Base-by-base conservation (phyloP, 257 asterid genomes). In the Przewalskia tangutica region DNA sequence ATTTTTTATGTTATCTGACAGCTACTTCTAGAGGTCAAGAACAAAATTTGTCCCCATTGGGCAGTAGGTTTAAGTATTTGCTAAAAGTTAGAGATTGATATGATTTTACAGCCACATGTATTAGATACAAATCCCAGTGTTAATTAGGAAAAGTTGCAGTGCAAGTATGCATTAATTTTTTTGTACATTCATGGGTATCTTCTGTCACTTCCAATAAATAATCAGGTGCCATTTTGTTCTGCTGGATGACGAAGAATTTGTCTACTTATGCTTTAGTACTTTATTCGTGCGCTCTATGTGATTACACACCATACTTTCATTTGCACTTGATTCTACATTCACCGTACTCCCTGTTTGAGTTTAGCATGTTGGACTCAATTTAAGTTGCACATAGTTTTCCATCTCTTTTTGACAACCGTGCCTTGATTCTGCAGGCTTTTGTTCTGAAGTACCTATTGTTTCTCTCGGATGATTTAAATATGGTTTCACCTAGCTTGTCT, bases 401-500 rank as follows among this genome's bases (percentile, higher is more conserved):
- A 76, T 80, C 76, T 68, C 18, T 38, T 60, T 80, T 60, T 90
- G 81, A 85, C 87, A 77, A 23, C 10, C 58, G 51, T 82, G 65
- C 87, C 67, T 82, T 83, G 87, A 65, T 84, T 83, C 36, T 91
- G 91, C 98, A 96, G 99, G 99, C 98, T 82, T 96, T 91, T 87
- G 98, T 96, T 68, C 95, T 96, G 83, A 96, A 93, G 84, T 86
- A 93, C 88, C 97, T 96, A 84, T 83, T 94, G 53, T 96, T 96
- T 84, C 85, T 83, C 78, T 84, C 86, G 14, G 98, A 92, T 81
- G 94, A 88, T 55, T 84, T 85, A 81, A 86, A 82, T 81, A 66
- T 81, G 85, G 84, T 80, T 85, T 84, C 88, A 36, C 83, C 86
- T 34, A 63, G 80, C 85, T 73, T 85, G 83, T 36, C 87, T 36